A percentile compares a stretch with the other conserved stretches of the same genome.
Conservation (phyloP, 495 filamentous ascomycete species). For the Neurospora pannonica region DNA sequence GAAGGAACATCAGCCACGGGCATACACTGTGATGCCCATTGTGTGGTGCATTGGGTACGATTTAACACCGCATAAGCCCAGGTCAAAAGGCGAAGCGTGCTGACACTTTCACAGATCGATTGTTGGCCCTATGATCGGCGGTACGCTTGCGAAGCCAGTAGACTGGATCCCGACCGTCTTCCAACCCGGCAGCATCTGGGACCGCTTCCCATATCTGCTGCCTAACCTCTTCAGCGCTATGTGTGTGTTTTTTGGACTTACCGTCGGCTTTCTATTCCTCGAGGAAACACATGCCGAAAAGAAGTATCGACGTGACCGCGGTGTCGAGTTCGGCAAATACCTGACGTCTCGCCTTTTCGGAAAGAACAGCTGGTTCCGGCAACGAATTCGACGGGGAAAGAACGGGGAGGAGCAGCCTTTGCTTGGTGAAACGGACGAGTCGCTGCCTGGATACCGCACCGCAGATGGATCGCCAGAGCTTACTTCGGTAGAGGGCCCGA, state of each 20-base stretch:
- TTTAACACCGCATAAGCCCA: neutral
- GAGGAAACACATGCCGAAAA: constrained; percentile 90
- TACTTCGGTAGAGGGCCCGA: constrained; percentile 3
- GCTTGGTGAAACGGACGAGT: constrained; percentile 43
- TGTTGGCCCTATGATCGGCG: constrained; percentile 82
- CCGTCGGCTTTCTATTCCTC: constrained; percentile 79
- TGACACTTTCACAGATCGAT: constrained; percentile 44
- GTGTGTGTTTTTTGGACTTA: constrained; percentile 67
- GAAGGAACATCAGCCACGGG: constrained; percentile 84
- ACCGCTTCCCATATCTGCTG: constrained; percentile 79
- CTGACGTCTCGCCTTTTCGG: constrained; percentile 44
- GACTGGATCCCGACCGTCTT: constrained; percentile 73
- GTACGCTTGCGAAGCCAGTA: constrained; percentile 78
- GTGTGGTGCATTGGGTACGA: constrained; percentile 88
- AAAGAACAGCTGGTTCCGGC: constrained; percentile 1
- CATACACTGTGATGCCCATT: constrained; percentile 94
- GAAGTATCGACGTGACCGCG: constrained; percentile 64
- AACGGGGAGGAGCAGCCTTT: constrained; percentile 44
- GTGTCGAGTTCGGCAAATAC: constrained; percentile 68
- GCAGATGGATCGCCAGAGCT: constrained; percentile 38
- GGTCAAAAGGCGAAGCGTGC: neutral
- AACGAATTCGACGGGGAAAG: constrained; percentile 10
- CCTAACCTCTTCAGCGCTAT: constrained; percentile 85
- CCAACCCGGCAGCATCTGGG: constrained; percentile 62
- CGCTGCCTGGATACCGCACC: constrained; percentile 55